Evolutionary conservation across 1,284 basidiomycete genomes (phyloP).

Genomic region (Coniferiporia sulphurascens): DNA sequence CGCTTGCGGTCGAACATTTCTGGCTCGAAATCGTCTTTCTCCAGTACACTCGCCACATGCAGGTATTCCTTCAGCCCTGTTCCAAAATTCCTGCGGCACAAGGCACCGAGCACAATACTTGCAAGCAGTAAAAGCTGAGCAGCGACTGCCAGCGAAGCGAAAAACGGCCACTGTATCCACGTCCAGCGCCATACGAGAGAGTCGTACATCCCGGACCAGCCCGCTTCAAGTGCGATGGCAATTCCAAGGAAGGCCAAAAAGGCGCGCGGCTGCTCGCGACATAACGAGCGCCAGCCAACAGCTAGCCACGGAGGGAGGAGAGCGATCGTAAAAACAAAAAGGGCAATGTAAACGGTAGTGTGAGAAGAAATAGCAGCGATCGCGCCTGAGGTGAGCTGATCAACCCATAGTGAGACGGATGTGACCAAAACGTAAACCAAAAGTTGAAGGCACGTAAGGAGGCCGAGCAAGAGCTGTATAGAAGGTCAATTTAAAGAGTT

Average conservation of each 20-base stretch:
- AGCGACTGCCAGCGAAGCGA: constrained; percentile 8
- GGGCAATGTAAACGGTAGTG: constrained; percentile 37
- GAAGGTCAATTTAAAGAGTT: neutral
- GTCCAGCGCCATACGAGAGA: constrained; percentile 15
- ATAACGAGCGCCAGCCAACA: constrained; percentile 16
- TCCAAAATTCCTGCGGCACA: constrained; percentile 9
- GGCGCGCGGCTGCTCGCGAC: neutral
- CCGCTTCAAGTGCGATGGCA: neutral
- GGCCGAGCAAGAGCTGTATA: constrained; percentile 44
- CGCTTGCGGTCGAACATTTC: constrained; percentile 2
- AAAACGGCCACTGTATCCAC: constrained; percentile 15
- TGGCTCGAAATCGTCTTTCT: constrained; percentile 13
- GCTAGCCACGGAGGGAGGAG: constrained; percentile 50
- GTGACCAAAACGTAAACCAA: constrained; percentile 47
- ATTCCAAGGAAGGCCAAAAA: constrained; percentile 4
- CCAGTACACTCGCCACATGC: constrained; percentile 4
- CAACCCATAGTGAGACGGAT: constrained; percentile 49
- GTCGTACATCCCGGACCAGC: constrained; percentile 13
- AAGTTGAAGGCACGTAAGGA: constrained; percentile 51
- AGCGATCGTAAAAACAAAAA: constrained; percentile 43
- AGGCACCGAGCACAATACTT: constrained; percentile 2
- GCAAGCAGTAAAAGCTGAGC: constrained; percentile 7
- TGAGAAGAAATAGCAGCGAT: constrained; percentile 39
- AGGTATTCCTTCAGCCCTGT: constrained; percentile 10
- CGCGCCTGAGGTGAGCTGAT: constrained; percentile 43